These are phyloP conservation scores for Pochonia chlamydosporia DNA, from an alignment of 2,329 filamentous ascomycete species.

Conservation along the genomic window DNA sequence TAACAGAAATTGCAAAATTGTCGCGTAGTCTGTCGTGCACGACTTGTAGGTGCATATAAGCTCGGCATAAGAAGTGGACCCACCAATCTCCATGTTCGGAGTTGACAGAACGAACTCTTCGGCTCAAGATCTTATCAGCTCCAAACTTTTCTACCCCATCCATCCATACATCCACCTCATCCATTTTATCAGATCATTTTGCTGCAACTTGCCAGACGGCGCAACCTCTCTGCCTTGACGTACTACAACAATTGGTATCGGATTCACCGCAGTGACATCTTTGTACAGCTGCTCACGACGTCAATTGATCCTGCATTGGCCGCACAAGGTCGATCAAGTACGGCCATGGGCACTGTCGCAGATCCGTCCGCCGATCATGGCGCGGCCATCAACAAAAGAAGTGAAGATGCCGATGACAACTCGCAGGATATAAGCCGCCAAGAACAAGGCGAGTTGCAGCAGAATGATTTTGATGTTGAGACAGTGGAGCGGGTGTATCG, in stretches of 20 bases:
- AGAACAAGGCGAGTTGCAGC: conserved; percentile 3
- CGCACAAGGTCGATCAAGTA: not conserved
- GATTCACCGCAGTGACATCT: not conserved
- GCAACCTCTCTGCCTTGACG: no score
- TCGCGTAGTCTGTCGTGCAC: no score
- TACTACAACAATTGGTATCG: not conserved
- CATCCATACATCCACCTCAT: no score
- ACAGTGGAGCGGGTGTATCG: conserved; percentile 50
- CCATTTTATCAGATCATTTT: not conserved
- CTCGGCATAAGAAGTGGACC: no score
- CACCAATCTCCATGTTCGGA: no score
- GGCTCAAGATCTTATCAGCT: no score
- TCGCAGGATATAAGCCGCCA: not conserved
- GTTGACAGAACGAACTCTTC: no score
- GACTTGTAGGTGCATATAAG: no score
- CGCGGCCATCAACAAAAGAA: not conserved
- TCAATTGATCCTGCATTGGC: not conserved
- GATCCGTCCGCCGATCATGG: not conserved
- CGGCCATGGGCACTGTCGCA: not conserved
- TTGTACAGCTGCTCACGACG: not conserved
- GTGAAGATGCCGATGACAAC: conserved; percentile 10
- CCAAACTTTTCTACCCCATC: not conserved
- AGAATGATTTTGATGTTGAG: conserved; percentile 39
- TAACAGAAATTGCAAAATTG: no score
- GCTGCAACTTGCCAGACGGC: not conserved